A percentile compares a stretch with the other conserved stretches of the same genome.
Conservation (phyloP, 106 monocot genomes). For the Allium cepa region DNA sequence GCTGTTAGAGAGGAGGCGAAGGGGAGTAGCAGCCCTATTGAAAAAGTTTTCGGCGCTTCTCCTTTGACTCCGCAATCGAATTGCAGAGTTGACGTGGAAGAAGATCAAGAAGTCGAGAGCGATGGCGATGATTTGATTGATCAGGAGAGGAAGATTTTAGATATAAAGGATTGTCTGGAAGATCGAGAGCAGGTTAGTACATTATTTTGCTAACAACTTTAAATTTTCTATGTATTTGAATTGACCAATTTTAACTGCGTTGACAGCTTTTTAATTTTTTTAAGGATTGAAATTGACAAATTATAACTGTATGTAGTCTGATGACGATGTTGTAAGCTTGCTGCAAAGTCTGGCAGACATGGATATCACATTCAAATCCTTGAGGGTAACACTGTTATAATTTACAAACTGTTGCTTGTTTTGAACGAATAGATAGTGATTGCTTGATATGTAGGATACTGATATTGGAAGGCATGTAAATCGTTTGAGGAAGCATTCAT, state of each 20-base stretch:
- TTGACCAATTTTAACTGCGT: too few species aligned
- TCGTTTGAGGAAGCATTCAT: constrained; percentile 40
- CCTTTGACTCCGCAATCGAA: not conserved
- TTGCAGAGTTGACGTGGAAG: not conserved
- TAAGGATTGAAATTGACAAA: not conserved
- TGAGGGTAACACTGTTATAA: constrained; percentile 28
- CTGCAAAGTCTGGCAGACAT: constrained; percentile 55
- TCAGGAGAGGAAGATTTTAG: constrained; percentile 35
- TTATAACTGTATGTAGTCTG: constrained; percentile 16
- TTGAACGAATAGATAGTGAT: not conserved
- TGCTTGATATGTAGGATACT: constrained; percentile 23
- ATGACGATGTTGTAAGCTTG: constrained; percentile 28
- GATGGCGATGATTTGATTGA: constrained; percentile 6
- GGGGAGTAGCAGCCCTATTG: constrained; percentile 1
- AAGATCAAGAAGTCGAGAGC: constrained; percentile 2
- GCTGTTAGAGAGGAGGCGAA: constrained; percentile 2
- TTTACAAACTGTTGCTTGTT: not conserved
- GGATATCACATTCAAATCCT: constrained; percentile 55
- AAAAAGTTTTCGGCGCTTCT: not conserved
- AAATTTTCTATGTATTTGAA: too few species aligned
- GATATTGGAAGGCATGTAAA: constrained; percentile 59
- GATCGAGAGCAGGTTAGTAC: constrained; percentile 42
- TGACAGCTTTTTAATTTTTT: not conserved
- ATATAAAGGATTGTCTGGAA: constrained; percentile 46
- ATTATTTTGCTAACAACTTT: not conserved